Evolutionary conservation across 345 rosid genomes (phyloP).

Genomic region (Lumnitzera racemosa): DNA sequence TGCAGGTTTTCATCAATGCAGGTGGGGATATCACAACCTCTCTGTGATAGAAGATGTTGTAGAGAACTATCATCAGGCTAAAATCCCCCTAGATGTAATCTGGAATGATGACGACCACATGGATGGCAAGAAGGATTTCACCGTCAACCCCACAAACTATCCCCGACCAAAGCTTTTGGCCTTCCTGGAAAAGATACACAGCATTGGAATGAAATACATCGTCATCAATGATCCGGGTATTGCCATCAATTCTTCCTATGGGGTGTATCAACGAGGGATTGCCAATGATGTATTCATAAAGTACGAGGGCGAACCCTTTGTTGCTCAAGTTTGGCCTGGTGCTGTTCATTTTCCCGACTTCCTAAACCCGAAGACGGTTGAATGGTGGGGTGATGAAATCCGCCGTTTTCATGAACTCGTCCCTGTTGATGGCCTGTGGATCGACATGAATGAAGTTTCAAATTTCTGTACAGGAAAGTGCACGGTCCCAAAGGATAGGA

Average conservation of each 20-base stretch:
- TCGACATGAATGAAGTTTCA: conserved; percentile 96
- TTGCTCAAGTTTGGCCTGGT: conserved; percentile 99
- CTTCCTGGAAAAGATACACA: conserved; percentile 76
- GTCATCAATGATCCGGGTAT: conserved; percentile 81
- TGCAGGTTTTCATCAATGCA: conserved; percentile 92
- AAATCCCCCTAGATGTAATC: conserved; percentile 89
- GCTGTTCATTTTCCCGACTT: conserved; percentile 93
- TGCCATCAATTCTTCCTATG: conserved; percentile 69
- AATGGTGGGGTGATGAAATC: conserved; percentile 93
- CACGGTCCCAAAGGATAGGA: conserved; percentile 51
- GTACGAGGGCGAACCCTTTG: conserved; percentile 69
- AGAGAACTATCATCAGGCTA: conserved; percentile 65
- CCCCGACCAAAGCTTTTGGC: conserved; percentile 76
- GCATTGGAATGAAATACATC: conserved; percentile 84
- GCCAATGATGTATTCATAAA: conserved; percentile 88
- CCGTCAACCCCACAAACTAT: conserved; percentile 52
- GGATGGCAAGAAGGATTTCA: conserved; percentile 94
- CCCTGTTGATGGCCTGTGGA: conserved; percentile 90
- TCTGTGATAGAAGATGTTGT: conserved; percentile 96
- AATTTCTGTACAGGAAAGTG: conserved; percentile 85
- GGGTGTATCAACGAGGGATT: conserved; percentile 67
- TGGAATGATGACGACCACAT: conserved; percentile 99
- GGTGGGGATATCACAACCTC: conserved; percentile 96
- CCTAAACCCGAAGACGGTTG: conserved; percentile 84
- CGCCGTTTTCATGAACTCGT: conserved; percentile 82